phyloP scores from a whole-genome alignment of 2,329 filamentous ascomycete species.

The Aspergillus sp. region DNA sequence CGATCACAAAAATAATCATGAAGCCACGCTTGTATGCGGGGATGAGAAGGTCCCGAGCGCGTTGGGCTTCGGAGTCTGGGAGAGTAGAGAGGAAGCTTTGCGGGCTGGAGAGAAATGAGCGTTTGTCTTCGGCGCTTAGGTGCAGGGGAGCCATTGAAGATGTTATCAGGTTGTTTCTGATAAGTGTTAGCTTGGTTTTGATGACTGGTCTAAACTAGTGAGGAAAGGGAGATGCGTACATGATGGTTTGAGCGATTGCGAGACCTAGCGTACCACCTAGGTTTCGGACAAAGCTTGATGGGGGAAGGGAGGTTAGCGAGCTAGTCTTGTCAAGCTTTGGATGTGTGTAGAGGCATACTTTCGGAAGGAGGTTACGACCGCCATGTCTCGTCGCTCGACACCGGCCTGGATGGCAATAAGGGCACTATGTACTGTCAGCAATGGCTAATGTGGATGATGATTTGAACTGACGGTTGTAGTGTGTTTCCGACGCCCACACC shows the following conservation, averaged over 20 bases:
- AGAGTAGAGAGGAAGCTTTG: slow-evolving; percentile 29
- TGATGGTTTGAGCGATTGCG: slow-evolving; percentile 42
- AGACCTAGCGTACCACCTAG: slow-evolving; percentile 44
- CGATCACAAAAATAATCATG: slow-evolving; percentile 41
- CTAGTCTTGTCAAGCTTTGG: not conserved
- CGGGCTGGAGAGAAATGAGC: slow-evolving; percentile 32
- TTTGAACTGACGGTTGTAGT: slow-evolving; percentile 44
- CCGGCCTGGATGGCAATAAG: slow-evolving; percentile 43
- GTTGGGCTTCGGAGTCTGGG: slow-evolving; percentile 22
- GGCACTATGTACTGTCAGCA: slow-evolving; percentile 14
- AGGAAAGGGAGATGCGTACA: slow-evolving; percentile 26
- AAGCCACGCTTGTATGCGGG: slow-evolving; percentile 42
- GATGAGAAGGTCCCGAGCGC: slow-evolving; percentile 30
- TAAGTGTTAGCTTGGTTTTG: not conserved
- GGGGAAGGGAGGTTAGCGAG: not conserved
- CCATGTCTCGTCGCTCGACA: slow-evolving; percentile 41
- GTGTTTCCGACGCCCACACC: slow-evolving; percentile 55
- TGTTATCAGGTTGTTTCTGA: slow-evolving; percentile 32
- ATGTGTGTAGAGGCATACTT: slow-evolving; percentile 23
- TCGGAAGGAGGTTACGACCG: slow-evolving; percentile 39
- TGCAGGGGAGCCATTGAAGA: slow-evolving; percentile 26
- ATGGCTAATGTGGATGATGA: not conserved
- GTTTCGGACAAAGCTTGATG: slow-evolving; percentile 41
- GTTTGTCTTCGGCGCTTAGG: slow-evolving; percentile 22
- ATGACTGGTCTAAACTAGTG: too few species aligned